These are phyloP conservation scores for Solanum pimpinellifolium DNA, from an alignment of 257 asterid genomes.

Conservation along the genomic window DNA sequence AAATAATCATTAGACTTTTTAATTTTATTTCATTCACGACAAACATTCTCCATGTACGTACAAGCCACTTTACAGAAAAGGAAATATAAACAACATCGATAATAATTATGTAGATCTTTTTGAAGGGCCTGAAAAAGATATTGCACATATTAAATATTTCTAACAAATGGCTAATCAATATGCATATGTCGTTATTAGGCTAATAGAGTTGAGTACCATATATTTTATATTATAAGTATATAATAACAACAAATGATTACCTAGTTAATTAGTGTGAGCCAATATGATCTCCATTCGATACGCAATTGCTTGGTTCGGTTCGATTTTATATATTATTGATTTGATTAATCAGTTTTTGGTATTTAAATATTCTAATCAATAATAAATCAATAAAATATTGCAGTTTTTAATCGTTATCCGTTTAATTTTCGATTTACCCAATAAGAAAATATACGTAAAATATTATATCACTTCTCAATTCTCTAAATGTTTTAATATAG, in stretches of 20 bases:
- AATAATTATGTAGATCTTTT: neutral
- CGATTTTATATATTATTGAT: no score
- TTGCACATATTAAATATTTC: neutral
- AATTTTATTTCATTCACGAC: neutral
- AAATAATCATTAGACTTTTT: neutral
- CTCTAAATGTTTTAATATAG: no score
- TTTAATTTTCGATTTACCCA: no score
- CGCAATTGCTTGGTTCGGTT: no score
- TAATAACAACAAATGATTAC: neutral
- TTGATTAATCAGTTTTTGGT: no score
- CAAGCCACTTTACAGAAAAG: neutral
- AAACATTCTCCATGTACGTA: neutral
- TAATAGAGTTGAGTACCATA: neutral
- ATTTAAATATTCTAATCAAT: no score
- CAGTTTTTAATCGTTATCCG: fast-evolving
- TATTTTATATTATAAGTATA: neutral
- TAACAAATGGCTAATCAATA: neutral
- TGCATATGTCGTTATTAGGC: neutral
- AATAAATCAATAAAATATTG: no score
- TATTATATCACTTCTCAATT: no score
- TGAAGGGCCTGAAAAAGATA: neutral
- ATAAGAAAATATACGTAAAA: no score
- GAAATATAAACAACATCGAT: neutral
- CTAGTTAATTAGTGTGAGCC: neutral
- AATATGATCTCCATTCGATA: neutral